Conservation (phyloP, 768 basidiomycete genomes). For the Tremella mesenterica region DNA sequence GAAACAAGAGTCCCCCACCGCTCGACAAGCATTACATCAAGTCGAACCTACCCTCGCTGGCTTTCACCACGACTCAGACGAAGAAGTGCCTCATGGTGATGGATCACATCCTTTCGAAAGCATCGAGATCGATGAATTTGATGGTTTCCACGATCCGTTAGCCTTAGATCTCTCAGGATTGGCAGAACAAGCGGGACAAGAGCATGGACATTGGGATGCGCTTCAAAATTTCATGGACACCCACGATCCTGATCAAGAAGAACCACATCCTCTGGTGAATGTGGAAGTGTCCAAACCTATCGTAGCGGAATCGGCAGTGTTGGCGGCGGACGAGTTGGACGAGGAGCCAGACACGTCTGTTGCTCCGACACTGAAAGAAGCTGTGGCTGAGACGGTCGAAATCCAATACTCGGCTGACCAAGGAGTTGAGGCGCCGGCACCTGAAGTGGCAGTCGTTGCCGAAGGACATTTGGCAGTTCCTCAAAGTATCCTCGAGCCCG, state of each 20-base stretch:
- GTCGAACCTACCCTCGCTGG: neutral
- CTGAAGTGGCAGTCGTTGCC: conserved; percentile 1
- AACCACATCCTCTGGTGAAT: neutral
- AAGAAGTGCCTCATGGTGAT: conserved; percentile 3
- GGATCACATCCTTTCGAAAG: conserved; percentile 2
- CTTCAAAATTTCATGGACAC: conserved; percentile 26
- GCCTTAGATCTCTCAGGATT: conserved; percentile 20
- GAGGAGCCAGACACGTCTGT: conserved; percentile 4
- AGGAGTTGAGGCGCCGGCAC: neutral
- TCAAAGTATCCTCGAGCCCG: too few species aligned
- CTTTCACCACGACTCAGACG: conserved; percentile 4
- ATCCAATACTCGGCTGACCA: neutral
- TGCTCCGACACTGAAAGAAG: conserved; percentile 15
- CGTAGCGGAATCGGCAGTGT: too few species aligned
- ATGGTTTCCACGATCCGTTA: conserved; percentile 14
- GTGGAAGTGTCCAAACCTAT: neutral
- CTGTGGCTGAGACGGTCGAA: conserved; percentile 5
- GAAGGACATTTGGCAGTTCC: conserved; percentile 1
- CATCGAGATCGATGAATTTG: conserved; percentile 18
- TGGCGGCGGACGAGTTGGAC: neutral
- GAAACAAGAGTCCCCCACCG: conserved; percentile 3
- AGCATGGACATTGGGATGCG: conserved; percentile 30
- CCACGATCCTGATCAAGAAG: neutral
- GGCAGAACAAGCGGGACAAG: conserved; percentile 8
- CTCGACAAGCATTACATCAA: too few species aligned